These are phyloP conservation scores for Skeletonema potamos DNA, from an alignment of 108 stramenopile genomes.

Conservation along the genomic window DNA sequence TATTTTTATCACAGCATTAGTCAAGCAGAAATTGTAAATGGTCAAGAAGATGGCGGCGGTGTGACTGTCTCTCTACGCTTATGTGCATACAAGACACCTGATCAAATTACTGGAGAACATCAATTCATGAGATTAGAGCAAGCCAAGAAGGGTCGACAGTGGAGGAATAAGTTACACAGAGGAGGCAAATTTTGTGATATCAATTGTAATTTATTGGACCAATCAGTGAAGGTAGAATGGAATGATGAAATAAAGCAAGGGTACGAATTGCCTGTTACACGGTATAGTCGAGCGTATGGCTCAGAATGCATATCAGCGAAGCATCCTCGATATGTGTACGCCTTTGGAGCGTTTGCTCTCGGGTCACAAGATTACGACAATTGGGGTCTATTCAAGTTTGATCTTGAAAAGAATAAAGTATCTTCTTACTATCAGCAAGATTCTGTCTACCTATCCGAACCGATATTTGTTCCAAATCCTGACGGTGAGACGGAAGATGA, in stretches of 20 bases:
- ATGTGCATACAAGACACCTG: conserved; percentile 42
- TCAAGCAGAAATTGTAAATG: conserved; percentile 8
- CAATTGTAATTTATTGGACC: conserved; percentile 9
- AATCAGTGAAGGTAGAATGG: conserved; percentile 17
- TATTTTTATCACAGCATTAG: conserved; percentile 47
- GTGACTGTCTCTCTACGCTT: conserved; percentile 18
- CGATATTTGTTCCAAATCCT: conserved; percentile 40
- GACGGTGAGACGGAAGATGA: conserved; percentile 38
- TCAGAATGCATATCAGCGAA: not conserved
- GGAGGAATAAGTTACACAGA: conserved; percentile 16
- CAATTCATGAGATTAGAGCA: conserved; percentile 43
- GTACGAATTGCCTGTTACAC: conserved; percentile 40
- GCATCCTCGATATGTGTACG: conserved; percentile 38
- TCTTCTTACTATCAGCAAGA: conserved; percentile 36
- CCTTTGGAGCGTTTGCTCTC: conserved; percentile 39
- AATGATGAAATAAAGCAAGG: conserved; percentile 30
- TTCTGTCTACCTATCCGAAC: conserved; percentile 42
- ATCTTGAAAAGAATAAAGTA: conserved; percentile 20
- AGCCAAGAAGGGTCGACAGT: conserved; percentile 11
- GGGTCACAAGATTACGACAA: conserved; percentile 41
- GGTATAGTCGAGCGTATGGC: conserved; percentile 24
- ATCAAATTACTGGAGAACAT: conserved; percentile 35
- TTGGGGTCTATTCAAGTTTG: conserved; percentile 51
- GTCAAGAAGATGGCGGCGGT: not conserved
- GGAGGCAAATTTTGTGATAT: conserved; percentile 47